These are phyloP conservation scores for Dunaliella primolecta DNA, from an alignment of 139 green algal species.

Conservation along the genomic window DNA sequence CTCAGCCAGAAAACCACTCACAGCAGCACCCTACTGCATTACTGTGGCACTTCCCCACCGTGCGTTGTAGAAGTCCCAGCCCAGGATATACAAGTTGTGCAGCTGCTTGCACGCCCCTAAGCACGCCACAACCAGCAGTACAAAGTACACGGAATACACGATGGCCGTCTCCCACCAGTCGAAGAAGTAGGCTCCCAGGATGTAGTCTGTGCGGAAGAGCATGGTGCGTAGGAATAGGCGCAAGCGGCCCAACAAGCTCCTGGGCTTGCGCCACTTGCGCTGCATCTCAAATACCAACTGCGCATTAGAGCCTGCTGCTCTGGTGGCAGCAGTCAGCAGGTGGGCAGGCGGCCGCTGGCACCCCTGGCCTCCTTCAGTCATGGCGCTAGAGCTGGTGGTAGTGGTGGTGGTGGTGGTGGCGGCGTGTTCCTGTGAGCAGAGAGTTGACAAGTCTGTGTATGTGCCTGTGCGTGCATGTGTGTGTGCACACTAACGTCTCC, in stretches of 20 bases:
- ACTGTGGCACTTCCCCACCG: neutral
- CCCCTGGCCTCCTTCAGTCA: no score
- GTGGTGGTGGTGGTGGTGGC: no score
- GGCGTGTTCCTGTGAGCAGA: no score
- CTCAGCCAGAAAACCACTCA: no score
- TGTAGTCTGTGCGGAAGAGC: conserved; percentile 1
- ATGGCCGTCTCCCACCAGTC: conserved; percentile 3
- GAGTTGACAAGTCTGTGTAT: no score
- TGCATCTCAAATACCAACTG: neutral
- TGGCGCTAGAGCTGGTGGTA: no score
- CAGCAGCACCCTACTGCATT: neutral
- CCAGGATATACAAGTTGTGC: neutral
- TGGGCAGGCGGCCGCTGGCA: neutral
- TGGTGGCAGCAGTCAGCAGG: neutral
- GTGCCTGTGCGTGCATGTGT: no score
- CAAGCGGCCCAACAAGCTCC: neutral
- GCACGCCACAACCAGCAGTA: neutral
- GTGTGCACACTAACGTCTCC: no score
- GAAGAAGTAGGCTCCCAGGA: neutral
- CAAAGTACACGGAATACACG: neutral
- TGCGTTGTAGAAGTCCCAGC: neutral
- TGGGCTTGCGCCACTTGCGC: neutral
- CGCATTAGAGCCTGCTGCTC: neutral
- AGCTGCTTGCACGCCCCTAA: neutral
- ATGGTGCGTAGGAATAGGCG: neutral